These are phyloP conservation scores for Cardamine chenopodiifolia DNA, from an alignment of 345 rosid species.

Conservation along the genomic window DNA sequence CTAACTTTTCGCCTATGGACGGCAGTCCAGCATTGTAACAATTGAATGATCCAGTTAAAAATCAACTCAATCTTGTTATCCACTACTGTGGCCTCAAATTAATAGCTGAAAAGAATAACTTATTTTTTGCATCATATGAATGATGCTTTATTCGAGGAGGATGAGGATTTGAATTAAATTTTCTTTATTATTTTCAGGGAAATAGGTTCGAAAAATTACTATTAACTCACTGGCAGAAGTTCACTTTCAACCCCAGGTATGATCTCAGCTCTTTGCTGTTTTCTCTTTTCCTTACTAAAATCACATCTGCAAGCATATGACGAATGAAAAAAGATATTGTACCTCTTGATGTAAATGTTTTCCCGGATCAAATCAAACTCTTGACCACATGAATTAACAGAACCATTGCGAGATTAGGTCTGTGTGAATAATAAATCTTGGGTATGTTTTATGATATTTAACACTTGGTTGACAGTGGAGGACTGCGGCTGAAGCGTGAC, in stretches of 20 bases:
- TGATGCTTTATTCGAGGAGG: slow-evolving; percentile 1
- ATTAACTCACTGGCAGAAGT: slow-evolving; percentile 94
- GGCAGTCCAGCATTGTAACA: not conserved
- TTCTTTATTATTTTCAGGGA: slow-evolving; percentile 56
- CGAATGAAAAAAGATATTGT: not conserved
- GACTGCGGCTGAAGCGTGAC: slow-evolving; percentile 94
- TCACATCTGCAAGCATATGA: slow-evolving; percentile 10
- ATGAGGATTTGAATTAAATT: not conserved
- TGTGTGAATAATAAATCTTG: slow-evolving; percentile 11
- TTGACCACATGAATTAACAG: not conserved
- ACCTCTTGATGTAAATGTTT: slow-evolving; percentile 4
- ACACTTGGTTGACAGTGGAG: slow-evolving; percentile 65
- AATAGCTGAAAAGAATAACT: not conserved
- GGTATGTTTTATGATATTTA: slow-evolving; percentile 10
- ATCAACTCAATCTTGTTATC: not conserved
- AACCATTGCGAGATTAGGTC: not conserved
- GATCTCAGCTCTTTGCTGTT: slow-evolving; percentile 31
- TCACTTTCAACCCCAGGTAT: slow-evolving; percentile 95
- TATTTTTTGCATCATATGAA: not conserved
- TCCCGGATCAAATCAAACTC: slow-evolving; percentile 8
- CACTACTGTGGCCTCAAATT: not conserved
- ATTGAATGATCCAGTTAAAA: slow-evolving; percentile 7
- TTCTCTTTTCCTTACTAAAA: not conserved
- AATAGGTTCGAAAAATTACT: slow-evolving; percentile 81
- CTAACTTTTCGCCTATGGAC: not conserved